Conservation (phyloP, 805 yeast genomes). For the Metschnikowia vanudenii region DNA sequence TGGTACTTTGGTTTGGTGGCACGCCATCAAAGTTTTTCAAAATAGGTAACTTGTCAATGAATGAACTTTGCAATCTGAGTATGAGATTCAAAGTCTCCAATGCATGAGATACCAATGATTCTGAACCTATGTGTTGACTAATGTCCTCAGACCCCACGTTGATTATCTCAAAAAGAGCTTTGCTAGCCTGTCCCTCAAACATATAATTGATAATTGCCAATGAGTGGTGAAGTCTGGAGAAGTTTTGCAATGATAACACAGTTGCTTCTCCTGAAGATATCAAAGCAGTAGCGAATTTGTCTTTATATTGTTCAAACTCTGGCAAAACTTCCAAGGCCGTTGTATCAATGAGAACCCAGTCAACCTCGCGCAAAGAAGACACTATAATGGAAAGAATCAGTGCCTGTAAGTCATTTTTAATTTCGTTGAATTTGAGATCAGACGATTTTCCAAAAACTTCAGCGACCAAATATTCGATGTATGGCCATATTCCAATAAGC, state of each 20-base stretch:
- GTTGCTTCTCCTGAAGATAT: slow-evolving; percentile 16
- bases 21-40: slow-evolving; percentile 38
- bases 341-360: slow-evolving; percentile 48
- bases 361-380: slow-evolving; percentile 34
- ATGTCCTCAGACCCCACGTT: slow-evolving; percentile 60
- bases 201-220: slow-evolving; percentile 60
- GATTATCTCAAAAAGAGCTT: slow-evolving; percentile 54
- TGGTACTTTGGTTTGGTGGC: slow-evolving; percentile 5
- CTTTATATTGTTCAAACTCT: slow-evolving; percentile 20
- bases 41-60: slow-evolving; percentile 52
- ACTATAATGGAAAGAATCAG: slow-evolving; percentile 52
- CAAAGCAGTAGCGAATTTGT: slow-evolving; percentile 23
- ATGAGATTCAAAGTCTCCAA: slow-evolving; percentile 46
- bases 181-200: slow-evolving; percentile 58
- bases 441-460: slow-evolving; percentile 61
- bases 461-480: slow-evolving; percentile 66
- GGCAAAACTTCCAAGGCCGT: slow-evolving; percentile 48
- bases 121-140: slow-evolving; percentile 41
- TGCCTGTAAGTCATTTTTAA: slow-evolving; percentile 48
- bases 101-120: slow-evolving; percentile 36
- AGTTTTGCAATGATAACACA: slow-evolving; percentile 17
- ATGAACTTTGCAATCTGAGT: slow-evolving; percentile 57
- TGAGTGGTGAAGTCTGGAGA: slow-evolving; percentile 68
- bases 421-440: slow-evolving; percentile 31
- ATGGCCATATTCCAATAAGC: slow-evolving; percentile 71